Conservation (phyloP, 2,329 filamentous ascomycete genomes). For the Beauveria varroae region DNA sequence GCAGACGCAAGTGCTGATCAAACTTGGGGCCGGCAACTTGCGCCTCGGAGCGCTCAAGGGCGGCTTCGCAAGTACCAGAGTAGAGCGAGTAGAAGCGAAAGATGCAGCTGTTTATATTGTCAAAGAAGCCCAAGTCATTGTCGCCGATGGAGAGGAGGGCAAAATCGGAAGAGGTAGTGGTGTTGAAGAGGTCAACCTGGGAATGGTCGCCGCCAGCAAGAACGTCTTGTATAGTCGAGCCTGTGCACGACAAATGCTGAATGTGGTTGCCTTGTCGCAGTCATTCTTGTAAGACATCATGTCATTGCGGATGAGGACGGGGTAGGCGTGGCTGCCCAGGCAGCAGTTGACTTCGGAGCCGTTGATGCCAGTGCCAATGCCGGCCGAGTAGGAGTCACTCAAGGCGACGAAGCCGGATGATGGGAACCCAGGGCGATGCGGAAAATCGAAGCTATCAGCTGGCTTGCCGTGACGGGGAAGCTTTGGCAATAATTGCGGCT, state of each 20-base stretch:
- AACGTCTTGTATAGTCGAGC: slow-evolving; percentile 33
- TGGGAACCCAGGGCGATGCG: slow-evolving; percentile 11
- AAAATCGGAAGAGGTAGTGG: slow-evolving; percentile 30
- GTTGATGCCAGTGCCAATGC: slow-evolving; percentile 37
- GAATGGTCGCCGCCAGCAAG: slow-evolving; percentile 27
- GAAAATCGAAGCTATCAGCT: slow-evolving; percentile 8
- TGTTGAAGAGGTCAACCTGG: slow-evolving; percentile 36
- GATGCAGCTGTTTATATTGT: slow-evolving; percentile 42
- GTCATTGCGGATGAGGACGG: slow-evolving; percentile 32
- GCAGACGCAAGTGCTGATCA: slow-evolving; percentile 29
- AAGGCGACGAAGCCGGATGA: slow-evolving; percentile 32
- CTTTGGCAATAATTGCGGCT: background rate
- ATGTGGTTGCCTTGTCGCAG: slow-evolving; percentile 19
- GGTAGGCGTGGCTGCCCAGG: slow-evolving; percentile 34
- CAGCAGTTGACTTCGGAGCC: slow-evolving; percentile 34
- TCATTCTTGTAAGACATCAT: slow-evolving; percentile 19
- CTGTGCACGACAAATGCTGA: slow-evolving; percentile 41
- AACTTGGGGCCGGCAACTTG: slow-evolving; percentile 29
- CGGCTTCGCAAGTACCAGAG: slow-evolving; percentile 36
- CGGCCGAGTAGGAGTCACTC: slow-evolving; percentile 41
- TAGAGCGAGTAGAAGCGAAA: slow-evolving; percentile 43
- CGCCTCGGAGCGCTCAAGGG: slow-evolving; percentile 27
- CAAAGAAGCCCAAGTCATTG: slow-evolving; percentile 43
- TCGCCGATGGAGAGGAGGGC: slow-evolving; percentile 40
- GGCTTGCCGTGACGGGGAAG: background rate